phyloP scores from a whole-genome alignment of 2,329 filamentous ascomycete species.

The Neoscytalidium dimidiatum region DNA sequence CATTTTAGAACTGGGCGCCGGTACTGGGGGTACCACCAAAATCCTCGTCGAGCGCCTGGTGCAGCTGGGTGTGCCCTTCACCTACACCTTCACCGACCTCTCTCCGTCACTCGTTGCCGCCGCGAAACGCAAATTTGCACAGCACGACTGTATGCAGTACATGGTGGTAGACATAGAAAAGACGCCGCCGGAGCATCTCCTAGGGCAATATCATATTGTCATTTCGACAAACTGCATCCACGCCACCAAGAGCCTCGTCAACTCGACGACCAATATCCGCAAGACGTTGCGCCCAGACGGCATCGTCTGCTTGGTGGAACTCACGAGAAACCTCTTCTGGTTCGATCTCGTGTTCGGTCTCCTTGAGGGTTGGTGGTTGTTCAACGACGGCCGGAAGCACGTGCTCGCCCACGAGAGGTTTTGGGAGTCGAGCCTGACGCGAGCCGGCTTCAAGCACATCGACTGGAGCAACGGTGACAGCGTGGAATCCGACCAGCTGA shows the following conservation, averaged over 20 bases:
- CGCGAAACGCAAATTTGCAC: conserved; percentile 34
- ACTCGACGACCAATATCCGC: conserved; percentile 25
- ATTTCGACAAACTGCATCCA: conserved; percentile 37
- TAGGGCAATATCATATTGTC: conserved; percentile 28
- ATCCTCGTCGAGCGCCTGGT: conserved; percentile 31
- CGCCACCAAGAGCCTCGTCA: conserved; percentile 29
- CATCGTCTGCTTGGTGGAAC: conserved; percentile 31
- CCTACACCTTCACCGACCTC: conserved; percentile 46
- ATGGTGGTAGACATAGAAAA: conserved; percentile 35
- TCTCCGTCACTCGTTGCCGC: conserved; percentile 36
- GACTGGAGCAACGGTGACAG: conserved; percentile 27
- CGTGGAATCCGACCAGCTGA: conserved; percentile 19
- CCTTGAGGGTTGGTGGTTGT: conserved; percentile 45
- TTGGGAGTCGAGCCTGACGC: conserved; percentile 28
- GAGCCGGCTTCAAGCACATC: conserved; percentile 27
- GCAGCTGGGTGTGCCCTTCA: conserved; percentile 29
- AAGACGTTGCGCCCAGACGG: conserved; percentile 32
- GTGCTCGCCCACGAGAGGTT: conserved; percentile 21
- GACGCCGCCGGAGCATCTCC: conserved; percentile 23
- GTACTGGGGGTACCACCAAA: conserved; percentile 26
- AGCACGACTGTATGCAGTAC: conserved; percentile 35
- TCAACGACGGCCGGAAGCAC: conserved; percentile 35
- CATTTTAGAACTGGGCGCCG: conserved; percentile 21
- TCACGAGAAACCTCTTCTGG: conserved; percentile 34
- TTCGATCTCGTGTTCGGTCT: conserved; percentile 42